Conservation (phyloP, 148 eudicot genomes). For the Silene uniflora region DNA sequence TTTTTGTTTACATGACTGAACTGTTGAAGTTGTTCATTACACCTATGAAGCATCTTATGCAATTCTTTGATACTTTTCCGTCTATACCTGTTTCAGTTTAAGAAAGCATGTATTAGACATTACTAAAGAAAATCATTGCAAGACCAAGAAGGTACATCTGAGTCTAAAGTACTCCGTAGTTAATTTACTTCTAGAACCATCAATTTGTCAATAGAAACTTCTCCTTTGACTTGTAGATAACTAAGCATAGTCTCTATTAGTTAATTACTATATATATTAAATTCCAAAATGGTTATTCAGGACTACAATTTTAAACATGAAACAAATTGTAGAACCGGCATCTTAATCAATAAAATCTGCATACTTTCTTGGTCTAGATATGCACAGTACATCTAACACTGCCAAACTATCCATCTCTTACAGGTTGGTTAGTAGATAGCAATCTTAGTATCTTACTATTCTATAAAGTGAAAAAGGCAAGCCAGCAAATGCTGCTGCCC, state of each 20-base stretch:
- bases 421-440: no score
- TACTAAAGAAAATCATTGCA: background rate
- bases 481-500: background rate
- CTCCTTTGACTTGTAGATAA: background rate
- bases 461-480: background rate
- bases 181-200: background rate
- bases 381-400: background rate
- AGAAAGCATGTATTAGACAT: background rate
- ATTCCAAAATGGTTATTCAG: background rate
- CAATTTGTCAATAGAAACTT: background rate
- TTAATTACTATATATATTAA: background rate
- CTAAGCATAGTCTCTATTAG: background rate
- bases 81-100: slow-evolving; percentile 44
- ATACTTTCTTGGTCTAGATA: background rate
- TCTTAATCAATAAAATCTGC: background rate
- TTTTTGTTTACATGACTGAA: slow-evolving; percentile 99
- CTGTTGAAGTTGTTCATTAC: slow-evolving; percentile 88
- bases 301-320: background rate
- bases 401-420: background rate
- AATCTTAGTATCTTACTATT: background rate
- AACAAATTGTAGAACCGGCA: background rate
- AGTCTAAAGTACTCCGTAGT: no score
- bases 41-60: slow-evolving; percentile 84
- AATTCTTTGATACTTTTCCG: slow-evolving; percentile 74
- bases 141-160: background rate